A percentile compares a stretch with the other conserved stretches of the same genome.
Conservation (phyloP, 1,139 yeast species). For the Taphrina wiesneri region DNA sequence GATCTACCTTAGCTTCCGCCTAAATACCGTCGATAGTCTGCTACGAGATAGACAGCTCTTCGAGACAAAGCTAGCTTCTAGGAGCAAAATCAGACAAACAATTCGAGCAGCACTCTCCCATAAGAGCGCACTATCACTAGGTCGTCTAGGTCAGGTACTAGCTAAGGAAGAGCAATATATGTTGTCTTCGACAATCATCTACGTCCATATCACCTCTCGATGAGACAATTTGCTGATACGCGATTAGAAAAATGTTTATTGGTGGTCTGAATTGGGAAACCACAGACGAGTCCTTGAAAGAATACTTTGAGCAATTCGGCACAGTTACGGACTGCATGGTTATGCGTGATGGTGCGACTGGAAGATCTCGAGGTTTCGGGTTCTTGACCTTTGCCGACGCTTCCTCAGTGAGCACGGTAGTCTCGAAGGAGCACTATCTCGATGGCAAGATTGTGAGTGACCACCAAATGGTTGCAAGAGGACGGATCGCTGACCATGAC, state of each 20-base stretch:
- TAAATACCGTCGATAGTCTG: constrained; percentile 4
- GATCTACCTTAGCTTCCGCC: constrained; percentile 22
- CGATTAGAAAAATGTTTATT: constrained; percentile 84
- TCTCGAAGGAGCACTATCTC: constrained; percentile 80
- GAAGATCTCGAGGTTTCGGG: constrained; percentile 96
- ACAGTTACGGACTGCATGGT: constrained; percentile 86
- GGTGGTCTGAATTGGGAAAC: constrained; percentile 99
- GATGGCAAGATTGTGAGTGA: constrained; percentile 74
- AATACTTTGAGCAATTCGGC: constrained; percentile 86
- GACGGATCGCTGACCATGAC: neutral
- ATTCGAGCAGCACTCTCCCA: neutral
- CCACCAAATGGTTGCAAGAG: neutral
- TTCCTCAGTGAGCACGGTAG: constrained; percentile 79
- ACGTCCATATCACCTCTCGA: constrained; percentile 44
- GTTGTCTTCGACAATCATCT: constrained; percentile 25
- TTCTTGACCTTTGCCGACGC: constrained; percentile 86
- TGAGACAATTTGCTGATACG: constrained; percentile 46
- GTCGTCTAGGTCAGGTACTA: constrained; percentile 25
- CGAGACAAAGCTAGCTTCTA: neutral
- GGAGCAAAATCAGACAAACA: neutral
- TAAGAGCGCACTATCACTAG: constrained; percentile 16
- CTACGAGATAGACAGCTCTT: neutral
- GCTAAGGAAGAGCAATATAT: constrained; percentile 42
- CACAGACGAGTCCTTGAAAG: constrained; percentile 67
- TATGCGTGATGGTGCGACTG: constrained; percentile 88